These are phyloP conservation scores for Zygosaccharomyces siamensis DNA, from an alignment of 805 yeast genomes.

Conservation along the genomic window DNA sequence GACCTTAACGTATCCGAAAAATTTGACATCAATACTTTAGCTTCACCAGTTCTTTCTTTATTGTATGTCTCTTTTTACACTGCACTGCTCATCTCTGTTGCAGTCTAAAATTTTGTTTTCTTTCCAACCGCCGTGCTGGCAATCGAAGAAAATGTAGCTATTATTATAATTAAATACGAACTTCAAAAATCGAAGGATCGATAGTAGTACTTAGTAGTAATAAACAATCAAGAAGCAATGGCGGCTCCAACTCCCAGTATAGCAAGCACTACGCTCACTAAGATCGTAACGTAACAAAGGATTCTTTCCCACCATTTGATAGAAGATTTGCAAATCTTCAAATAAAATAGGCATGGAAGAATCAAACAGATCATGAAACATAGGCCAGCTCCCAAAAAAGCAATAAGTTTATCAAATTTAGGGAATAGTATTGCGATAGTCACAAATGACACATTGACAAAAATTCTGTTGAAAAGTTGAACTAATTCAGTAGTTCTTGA, in stretches of 20 bases:
- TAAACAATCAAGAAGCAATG: not conserved
- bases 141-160: not conserved
- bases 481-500: slow-evolving; percentile 19
- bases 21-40: slow-evolving; percentile 11
- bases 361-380: slow-evolving; percentile 78
- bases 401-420: slow-evolving; percentile 75
- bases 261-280: slow-evolving; percentile 46
- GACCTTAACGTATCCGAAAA: slow-evolving; percentile 19
- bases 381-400: slow-evolving; percentile 74
- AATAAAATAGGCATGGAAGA: slow-evolving; percentile 69
- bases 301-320: slow-evolving; percentile 39
- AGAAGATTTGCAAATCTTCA: slow-evolving; percentile 46
- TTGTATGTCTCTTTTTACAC: not conserved
- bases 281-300: slow-evolving; percentile 42
- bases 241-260: slow-evolving; percentile 59
- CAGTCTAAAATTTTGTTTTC: slow-evolving; percentile 3
- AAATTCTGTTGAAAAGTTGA: slow-evolving; percentile 34
- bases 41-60: not conserved
- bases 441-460: slow-evolving; percentile 56
- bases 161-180: slow-evolving; percentile 3
- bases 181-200: not conserved
- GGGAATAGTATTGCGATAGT: slow-evolving; percentile 61
- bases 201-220: not conserved
- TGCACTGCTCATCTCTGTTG: slow-evolving; percentile 9
- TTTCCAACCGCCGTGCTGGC: not conserved